These are phyloP conservation scores for Venturia nashicola DNA, from an alignment of 2,329 filamentous ascomycete genomes.

Conservation along the genomic window DNA sequence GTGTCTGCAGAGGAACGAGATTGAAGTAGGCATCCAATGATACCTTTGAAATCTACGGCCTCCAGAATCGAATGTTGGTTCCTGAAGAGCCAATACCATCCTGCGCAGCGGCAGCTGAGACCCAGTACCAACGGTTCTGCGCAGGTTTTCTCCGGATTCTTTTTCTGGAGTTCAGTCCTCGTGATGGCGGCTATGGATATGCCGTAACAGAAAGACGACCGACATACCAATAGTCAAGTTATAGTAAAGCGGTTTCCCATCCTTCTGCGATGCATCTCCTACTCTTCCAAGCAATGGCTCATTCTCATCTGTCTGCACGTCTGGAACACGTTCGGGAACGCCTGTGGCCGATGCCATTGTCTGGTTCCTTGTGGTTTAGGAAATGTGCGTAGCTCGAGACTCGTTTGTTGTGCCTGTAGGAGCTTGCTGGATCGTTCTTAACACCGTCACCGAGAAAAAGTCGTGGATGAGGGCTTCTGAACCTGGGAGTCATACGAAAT, in stretches of 20 bases:
- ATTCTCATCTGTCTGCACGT: constrained; percentile 38
- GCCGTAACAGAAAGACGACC: too few species aligned
- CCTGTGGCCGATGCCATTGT: constrained; percentile 58
- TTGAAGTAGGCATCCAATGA: not conserved
- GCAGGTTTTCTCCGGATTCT: too few species aligned
- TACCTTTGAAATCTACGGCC: too few species aligned
- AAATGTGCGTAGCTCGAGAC: not conserved
- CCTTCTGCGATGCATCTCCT: constrained; percentile 61
- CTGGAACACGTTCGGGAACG: constrained; percentile 41
- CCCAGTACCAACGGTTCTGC: too few species aligned
- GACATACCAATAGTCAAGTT: constrained; percentile 64
- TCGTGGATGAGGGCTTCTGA: not conserved
- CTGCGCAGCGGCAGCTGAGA: too few species aligned
- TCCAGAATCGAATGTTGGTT: too few species aligned
- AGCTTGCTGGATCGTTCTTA: not conserved
- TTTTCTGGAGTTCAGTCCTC: too few species aligned
- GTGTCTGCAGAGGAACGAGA: not conserved
- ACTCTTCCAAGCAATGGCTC: constrained; percentile 59
- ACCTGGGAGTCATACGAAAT: not conserved
- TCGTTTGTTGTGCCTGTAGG: not conserved
- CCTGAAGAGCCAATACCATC: too few species aligned
- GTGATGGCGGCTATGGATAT: too few species aligned
- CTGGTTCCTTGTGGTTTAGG: too few species aligned
- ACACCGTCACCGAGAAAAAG: not conserved
- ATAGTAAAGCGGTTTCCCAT: constrained; percentile 48